Percentiles rank a stretch among this genome's conserved stretches.
phyloP scores from a whole-genome alignment of 2,329 filamentous ascomycete species.

The Penicillium palitans region DNA sequence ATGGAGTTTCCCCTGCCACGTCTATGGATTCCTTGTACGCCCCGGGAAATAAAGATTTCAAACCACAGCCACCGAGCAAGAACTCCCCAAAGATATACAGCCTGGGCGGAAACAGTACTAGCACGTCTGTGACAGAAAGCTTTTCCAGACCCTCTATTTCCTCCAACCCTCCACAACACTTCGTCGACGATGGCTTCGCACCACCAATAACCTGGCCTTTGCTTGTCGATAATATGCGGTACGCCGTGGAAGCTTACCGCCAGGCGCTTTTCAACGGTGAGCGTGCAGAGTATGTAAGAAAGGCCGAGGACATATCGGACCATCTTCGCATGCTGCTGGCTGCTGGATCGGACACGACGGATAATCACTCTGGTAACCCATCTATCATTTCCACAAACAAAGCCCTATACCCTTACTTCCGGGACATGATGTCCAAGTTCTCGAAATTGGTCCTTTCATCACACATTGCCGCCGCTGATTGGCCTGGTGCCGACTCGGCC shows the following conservation, averaged over 20 bases:
- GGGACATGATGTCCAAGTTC: constrained; percentile 99
- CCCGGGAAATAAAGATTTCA: constrained; percentile 61
- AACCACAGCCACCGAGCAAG: constrained; percentile 22
- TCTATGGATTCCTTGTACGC: constrained; percentile 89
- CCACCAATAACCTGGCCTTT: constrained; percentile 83
- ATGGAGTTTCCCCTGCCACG: constrained; percentile 78
- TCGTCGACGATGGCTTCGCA: constrained; percentile 85
- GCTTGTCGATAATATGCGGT: constrained; percentile 89
- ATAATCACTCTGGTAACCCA: constrained; percentile 97
- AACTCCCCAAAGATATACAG: constrained; percentile 27
- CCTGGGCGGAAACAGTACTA: constrained; percentile 52
- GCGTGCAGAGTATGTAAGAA: constrained; percentile 85
- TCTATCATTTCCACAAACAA: constrained; percentile 99
- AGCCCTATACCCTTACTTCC: constrained; percentile 91
- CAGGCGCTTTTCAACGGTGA: constrained; percentile 82
- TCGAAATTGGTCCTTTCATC: constrained; percentile 98
- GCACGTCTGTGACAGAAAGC: constrained; percentile 57
- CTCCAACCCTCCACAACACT: constrained; percentile 69
- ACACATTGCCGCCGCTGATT: constrained; percentile 94
- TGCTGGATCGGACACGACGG: constrained; percentile 92
- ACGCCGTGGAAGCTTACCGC: constrained; percentile 83
- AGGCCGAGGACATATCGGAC: constrained; percentile 97
- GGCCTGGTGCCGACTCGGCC: constrained; percentile 88
- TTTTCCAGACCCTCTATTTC: constrained; percentile 46
- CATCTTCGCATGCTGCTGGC: constrained; percentile 91